Base-by-base conservation (phyloP, 2,329 filamentous ascomycete species). In the Beauveria medogensis region DNA sequence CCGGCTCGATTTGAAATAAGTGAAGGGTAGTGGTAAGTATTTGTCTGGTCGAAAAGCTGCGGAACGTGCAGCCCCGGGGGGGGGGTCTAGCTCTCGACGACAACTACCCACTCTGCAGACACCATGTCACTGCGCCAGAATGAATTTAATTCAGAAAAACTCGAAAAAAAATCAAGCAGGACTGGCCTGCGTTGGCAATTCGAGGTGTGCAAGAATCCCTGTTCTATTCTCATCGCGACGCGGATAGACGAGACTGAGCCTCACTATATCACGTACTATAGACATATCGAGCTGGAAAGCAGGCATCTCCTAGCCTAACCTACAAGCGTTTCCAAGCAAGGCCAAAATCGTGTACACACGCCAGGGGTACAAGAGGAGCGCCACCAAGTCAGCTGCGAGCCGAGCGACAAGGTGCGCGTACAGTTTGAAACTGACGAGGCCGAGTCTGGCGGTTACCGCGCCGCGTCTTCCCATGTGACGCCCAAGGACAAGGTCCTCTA, bases 401-500 rank as follows among this genome's bases (percentile, higher is more conserved):
- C 24, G n/a, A 47, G 22, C 22, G 44, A 26, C 44, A 50, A 46
- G 40, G 14, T 22, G 7, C 24, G 41, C 26, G 41, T 41, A 7
- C 26, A 66, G 22, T 68, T 70, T 53, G 66, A 64, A 50, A 62
- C 72, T 37, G 67, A 71, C 12, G 65, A 70, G 62, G 62, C 48
- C 46, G 62, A 20, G 55, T 55, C 26, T 54, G 14, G 58, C 55
- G 64, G 65, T 51, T 63, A 64, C 65, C 56, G 52, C 5, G 22
- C 65, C 56, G 52, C 24, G 67, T 73, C 46, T 71, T 68, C 41
- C 69, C 69, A 69, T 18, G 64, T 72, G n/a, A 64, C 68, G 3
- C 68, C 70, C 57, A 71, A 72, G 4, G 44, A 20, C 5, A 28
- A 28, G 28, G 46, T 72, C 0, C 47, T 30, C 7, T 50, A 9